Percentiles rank a stretch among this genome's conserved stretches.
Evolutionary conservation across 345 rosid species (phyloP).

Genomic region (Diplotaxis tenuifolia): DNA sequence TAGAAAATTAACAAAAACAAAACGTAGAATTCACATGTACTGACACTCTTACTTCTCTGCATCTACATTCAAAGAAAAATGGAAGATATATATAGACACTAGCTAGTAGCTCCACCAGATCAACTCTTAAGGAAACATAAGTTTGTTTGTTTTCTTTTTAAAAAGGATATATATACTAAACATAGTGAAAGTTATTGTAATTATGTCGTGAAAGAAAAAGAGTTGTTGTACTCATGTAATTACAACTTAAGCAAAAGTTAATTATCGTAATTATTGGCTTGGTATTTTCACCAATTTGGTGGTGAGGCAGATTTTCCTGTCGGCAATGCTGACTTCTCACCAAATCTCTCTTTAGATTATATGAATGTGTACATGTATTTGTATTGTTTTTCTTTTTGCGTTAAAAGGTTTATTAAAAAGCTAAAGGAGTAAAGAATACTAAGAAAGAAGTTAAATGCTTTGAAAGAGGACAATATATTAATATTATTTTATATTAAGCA

Average conservation of each 20-base stretch:
- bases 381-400: slow-evolving; percentile 21
- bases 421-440: slow-evolving; percentile 5
- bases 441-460: slow-evolving; percentile 5
- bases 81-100: background rate
- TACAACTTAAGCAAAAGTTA: slow-evolving; percentile 27
- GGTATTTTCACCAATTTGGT: slow-evolving; percentile 44
- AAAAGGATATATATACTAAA: too few relatives aligned
- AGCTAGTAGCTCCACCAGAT: background rate
- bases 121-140: too few relatives aligned
- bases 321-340: slow-evolving; percentile 89
- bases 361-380: background rate
- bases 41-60: background rate
- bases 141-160: too few relatives aligned
- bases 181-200: background rate
- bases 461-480: background rate
- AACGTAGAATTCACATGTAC: background rate
- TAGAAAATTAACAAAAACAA: background rate
- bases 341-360: slow-evolving; percentile 40
- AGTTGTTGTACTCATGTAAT: slow-evolving; percentile 14
- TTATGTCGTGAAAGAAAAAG: too few relatives aligned
- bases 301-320: slow-evolving; percentile 66
- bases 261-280: slow-evolving; percentile 41
- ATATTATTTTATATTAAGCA: background rate
- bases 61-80: background rate
- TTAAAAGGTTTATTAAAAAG: slow-evolving; percentile 2